These are phyloP conservation scores for Calocera viscosa DNA, from an alignment of 768 basidiomycete genomes.

Conservation along the genomic window DNA sequence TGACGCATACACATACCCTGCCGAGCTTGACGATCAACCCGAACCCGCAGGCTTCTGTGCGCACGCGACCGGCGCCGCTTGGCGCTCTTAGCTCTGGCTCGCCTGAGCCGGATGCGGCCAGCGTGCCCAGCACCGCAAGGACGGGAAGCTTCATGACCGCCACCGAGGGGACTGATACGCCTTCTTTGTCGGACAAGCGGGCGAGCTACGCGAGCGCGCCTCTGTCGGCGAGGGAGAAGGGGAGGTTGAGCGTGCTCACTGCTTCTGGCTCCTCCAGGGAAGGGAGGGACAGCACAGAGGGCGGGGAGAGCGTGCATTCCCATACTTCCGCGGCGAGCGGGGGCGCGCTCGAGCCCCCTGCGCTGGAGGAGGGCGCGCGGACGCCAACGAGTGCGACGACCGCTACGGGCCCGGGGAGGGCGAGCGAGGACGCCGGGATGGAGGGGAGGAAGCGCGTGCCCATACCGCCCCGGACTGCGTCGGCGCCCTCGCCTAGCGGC, in stretches of 20 bases:
- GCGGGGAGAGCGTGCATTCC: too few relatives aligned
- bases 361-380: not conserved
- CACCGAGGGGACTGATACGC: not conserved
- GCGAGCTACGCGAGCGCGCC: conserved; percentile 3
- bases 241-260: not conserved
- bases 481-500: not conserved
- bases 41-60: not conserved
- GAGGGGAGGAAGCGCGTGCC: not conserved
- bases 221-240: not conserved
- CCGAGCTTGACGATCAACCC: not conserved
- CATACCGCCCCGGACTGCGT: not conserved
- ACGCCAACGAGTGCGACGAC: not conserved
- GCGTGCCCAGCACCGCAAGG: not conserved
- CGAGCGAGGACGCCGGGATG: not conserved
- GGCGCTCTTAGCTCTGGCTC: not conserved
- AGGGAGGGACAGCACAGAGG: too few relatives aligned
- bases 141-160: conserved; percentile 5
- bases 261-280: not conserved
- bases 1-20: not conserved
- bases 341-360: not conserved
- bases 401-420: not conserved
- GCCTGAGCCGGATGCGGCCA: not conserved
- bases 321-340: too few relatives aligned
- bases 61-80: not conserved
- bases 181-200: conserved; percentile 9